phyloP scores from a whole-genome alignment of 768 basidiomycete species.

The Collybia sp. region DNA sequence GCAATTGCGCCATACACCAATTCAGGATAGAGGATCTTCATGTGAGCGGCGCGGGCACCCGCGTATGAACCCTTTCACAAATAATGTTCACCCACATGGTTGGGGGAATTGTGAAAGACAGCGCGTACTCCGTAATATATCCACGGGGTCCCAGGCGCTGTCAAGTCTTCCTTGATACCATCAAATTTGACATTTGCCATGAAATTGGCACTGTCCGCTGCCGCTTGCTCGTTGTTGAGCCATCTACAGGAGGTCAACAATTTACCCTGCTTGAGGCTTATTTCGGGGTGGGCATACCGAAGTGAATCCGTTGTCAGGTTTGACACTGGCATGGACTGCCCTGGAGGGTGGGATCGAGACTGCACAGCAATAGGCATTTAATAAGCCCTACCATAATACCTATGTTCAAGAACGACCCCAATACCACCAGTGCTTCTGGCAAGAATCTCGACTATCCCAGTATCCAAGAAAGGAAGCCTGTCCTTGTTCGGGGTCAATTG shows the following conservation, averaged over 20 bases:
- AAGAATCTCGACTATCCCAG: slow-evolving; percentile 84
- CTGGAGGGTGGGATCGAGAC: slow-evolving; percentile 27
- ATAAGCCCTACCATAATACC: slow-evolving; percentile 66
- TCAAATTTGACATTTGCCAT: slow-evolving; percentile 76
- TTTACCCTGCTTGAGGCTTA: slow-evolving; percentile 5
- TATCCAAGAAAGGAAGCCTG: slow-evolving; percentile 59
- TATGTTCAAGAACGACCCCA: slow-evolving; percentile 88
- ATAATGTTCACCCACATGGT: slow-evolving; percentile 2
- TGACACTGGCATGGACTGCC: slow-evolving; percentile 67
- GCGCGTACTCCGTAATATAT: slow-evolving; percentile 85
- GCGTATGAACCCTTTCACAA: slow-evolving; percentile 77
- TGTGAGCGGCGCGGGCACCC: slow-evolving; percentile 90
- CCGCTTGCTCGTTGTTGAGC: slow-evolving; percentile 85
- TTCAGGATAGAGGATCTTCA: slow-evolving; percentile 82
- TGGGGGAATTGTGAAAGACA: background rate
- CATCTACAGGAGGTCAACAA: slow-evolving; percentile 44
- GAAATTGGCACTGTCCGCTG: slow-evolving; percentile 90
- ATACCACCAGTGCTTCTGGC: slow-evolving; percentile 83
- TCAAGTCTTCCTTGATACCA: slow-evolving; percentile 66
- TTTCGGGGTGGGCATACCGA: slow-evolving; percentile 36
- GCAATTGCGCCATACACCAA: slow-evolving; percentile 90
- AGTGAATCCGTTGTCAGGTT: slow-evolving; percentile 82
- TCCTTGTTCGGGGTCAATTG: slow-evolving; percentile 21
- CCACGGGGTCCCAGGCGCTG: slow-evolving; percentile 75
- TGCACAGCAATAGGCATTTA: slow-evolving; percentile 7